Percentiles rank a stretch among this genome's conserved stretches.
phyloP scores from a whole-genome alignment of 2,329 filamentous ascomycete genomes.

The Catunica adiposa region DNA sequence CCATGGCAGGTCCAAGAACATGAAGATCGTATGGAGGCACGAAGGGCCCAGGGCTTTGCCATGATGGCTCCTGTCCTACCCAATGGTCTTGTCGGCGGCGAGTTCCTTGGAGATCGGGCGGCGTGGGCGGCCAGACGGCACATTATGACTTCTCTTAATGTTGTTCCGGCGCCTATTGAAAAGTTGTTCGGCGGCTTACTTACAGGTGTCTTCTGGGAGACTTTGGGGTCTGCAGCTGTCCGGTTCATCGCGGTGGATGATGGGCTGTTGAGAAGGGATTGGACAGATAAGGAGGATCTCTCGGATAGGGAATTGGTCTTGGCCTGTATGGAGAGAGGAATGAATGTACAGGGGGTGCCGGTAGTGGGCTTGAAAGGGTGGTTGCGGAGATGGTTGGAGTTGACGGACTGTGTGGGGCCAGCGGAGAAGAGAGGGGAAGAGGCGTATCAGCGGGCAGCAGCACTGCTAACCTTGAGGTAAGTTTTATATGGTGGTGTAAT shows the following conservation, averaged over 20 bases:
- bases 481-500: no score
- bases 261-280: slow-evolving; percentile 43
- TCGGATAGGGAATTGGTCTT: slow-evolving; percentile 47
- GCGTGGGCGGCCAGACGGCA: slow-evolving; percentile 20
- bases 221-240: slow-evolving; percentile 36
- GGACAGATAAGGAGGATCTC: slow-evolving; percentile 39
- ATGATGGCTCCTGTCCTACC: slow-evolving; percentile 22
- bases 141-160: slow-evolving; percentile 27
- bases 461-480: slow-evolving; percentile 27
- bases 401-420: slow-evolving; percentile 24
- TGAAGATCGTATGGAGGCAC: slow-evolving; percentile 25
- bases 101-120: neutral
- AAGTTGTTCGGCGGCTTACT: slow-evolving; percentile 31
- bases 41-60: slow-evolving; percentile 34
- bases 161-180: slow-evolving; percentile 35
- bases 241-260: slow-evolving; percentile 57
- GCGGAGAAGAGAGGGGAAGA: slow-evolving; percentile 17
- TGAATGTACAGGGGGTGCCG: slow-evolving; percentile 38
- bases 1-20: slow-evolving; percentile 48
- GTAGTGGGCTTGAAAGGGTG: slow-evolving; percentile 37
- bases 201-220: slow-evolving; percentile 35
- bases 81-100: slow-evolving; percentile 21
- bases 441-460: slow-evolving; percentile 24
- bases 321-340: slow-evolving; percentile 54
- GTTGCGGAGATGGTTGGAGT: slow-evolving; percentile 32